Conservation (phyloP, 495 filamentous ascomycete genomes). For the Hypomontagnella submonticulosa region DNA sequence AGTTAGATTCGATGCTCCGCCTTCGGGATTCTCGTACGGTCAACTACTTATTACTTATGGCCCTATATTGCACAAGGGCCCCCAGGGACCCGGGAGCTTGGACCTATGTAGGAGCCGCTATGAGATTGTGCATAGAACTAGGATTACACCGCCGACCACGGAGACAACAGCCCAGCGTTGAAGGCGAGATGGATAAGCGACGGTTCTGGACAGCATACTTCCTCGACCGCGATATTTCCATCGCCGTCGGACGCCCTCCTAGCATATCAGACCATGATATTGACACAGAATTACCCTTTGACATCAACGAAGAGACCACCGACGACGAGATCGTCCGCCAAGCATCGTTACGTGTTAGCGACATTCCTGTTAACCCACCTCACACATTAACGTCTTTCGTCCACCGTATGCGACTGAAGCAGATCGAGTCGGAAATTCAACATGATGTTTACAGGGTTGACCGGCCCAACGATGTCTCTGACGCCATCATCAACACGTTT, state of each 20-base stretch:
- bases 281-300: slow-evolving; percentile 60
- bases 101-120: slow-evolving; percentile 58
- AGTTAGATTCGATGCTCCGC: slow-evolving; percentile 43
- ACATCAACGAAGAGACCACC: slow-evolving; percentile 59
- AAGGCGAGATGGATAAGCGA: slow-evolving; percentile 61
- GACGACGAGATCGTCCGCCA: slow-evolving; percentile 55
- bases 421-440: slow-evolving; percentile 67
- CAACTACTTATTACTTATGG: slow-evolving; percentile 48
- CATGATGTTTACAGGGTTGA: slow-evolving; percentile 67
- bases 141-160: slow-evolving; percentile 64
- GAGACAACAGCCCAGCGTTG: slow-evolving; percentile 57
- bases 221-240: slow-evolving; percentile 62
- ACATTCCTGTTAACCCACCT: slow-evolving; percentile 49
- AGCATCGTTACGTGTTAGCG: slow-evolving; percentile 39
- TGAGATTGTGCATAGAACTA: slow-evolving; percentile 65
- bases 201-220: slow-evolving; percentile 68
- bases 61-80: slow-evolving; percentile 46
- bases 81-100: slow-evolving; percentile 48
- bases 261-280: slow-evolving; percentile 66
- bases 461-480: slow-evolving; percentile 48
- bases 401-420: slow-evolving; percentile 61
- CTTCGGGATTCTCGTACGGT: slow-evolving; percentile 45
- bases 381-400: slow-evolving; percentile 62
- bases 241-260: slow-evolving; percentile 64
- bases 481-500: slow-evolving; percentile 41